Evolutionary conservation across 176 grass and related monocot genomes (phyloP).

Genomic region (Musa troglodytarum): DNA sequence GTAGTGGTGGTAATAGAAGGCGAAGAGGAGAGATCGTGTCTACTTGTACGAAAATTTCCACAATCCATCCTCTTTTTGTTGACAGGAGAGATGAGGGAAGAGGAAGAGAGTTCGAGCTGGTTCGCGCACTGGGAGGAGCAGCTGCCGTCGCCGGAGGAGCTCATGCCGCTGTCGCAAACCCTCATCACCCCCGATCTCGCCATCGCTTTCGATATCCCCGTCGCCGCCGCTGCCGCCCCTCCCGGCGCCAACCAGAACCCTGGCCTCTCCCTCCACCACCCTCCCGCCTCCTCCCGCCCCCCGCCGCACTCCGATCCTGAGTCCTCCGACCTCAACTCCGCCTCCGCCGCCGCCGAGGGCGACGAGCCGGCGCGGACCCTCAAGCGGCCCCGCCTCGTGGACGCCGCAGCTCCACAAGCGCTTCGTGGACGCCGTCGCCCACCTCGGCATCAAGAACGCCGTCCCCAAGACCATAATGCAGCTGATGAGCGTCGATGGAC

Average conservation of each 20-base stretch:
- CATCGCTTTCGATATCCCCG: constrained; percentile 15
- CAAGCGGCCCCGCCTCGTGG: constrained; percentile 9
- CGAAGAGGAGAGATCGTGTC: too few species aligned
- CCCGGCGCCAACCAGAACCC: background rate
- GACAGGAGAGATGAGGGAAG: background rate
- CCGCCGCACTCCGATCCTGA: constrained; percentile 1
- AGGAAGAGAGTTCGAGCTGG: constrained; percentile 3
- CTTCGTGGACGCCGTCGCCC: constrained; percentile 11
- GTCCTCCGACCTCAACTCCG: background rate
- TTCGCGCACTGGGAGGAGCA: constrained; percentile 14
- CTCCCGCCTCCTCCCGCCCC: background rate
- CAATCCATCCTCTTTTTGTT: too few species aligned
- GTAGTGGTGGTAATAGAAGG: too few species aligned
- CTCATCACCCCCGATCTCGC: constrained; percentile 20
- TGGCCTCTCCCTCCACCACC: background rate
- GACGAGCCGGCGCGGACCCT: background rate
- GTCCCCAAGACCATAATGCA: constrained; percentile 21
- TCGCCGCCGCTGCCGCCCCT: background rate
- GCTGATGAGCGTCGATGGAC: constrained; percentile 13
- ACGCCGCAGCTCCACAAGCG: constrained; percentile 23
- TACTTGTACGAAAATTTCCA: too few species aligned
- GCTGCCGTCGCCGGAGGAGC: constrained; percentile 13
- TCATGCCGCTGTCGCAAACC: constrained; percentile 10
- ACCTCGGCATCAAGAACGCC: constrained; percentile 17
- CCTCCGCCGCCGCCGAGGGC: background rate